Percentiles rank a stretch among this genome's conserved stretches.
Evolutionary conservation across 2,329 filamentous ascomycete species (phyloP).

Genomic region (Stagonosporopsis vannaccii): DNA sequence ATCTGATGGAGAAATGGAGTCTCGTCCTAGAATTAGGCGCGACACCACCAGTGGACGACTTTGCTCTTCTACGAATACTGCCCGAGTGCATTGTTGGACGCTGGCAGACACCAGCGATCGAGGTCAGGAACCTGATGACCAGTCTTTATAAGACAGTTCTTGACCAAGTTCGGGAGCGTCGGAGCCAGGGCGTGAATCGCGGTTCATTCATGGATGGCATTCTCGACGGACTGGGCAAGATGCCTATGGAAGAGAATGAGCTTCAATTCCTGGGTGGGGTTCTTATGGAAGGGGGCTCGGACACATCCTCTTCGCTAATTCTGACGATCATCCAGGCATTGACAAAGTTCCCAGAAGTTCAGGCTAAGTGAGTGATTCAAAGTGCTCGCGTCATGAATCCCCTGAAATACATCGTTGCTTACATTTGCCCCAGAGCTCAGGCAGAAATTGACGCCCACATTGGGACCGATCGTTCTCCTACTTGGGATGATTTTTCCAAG

Average conservation of each 20-base stretch:
- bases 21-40: constrained; percentile 55
- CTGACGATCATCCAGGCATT: constrained; percentile 11
- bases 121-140: constrained; percentile 20
- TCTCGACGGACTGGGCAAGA: constrained; percentile 19
- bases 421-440: constrained; percentile 1
- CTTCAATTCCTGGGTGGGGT: constrained; percentile 20
- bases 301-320: constrained; percentile 30
- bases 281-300: constrained; percentile 24
- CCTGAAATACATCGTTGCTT: not conserved
- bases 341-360: constrained; percentile 10
- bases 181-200: constrained; percentile 6
- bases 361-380: not conserved
- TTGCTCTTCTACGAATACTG: constrained; percentile 41
- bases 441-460: not conserved
- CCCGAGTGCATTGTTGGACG: constrained; percentile 38
- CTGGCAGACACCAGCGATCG: constrained; percentile 23
- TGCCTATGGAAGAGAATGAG: constrained; percentile 14
- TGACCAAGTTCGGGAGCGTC: constrained; percentile 20
- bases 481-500: constrained; percentile 18
- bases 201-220: constrained; percentile 27
- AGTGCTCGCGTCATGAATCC: not conserved
- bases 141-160: constrained; percentile 20
- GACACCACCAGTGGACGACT: constrained; percentile 57
- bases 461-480: constrained; percentile 1
- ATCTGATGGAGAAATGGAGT: constrained; percentile 53